Conservation (phyloP, 495 filamentous ascomycete species). For the Hypoxylon fuscum region DNA sequence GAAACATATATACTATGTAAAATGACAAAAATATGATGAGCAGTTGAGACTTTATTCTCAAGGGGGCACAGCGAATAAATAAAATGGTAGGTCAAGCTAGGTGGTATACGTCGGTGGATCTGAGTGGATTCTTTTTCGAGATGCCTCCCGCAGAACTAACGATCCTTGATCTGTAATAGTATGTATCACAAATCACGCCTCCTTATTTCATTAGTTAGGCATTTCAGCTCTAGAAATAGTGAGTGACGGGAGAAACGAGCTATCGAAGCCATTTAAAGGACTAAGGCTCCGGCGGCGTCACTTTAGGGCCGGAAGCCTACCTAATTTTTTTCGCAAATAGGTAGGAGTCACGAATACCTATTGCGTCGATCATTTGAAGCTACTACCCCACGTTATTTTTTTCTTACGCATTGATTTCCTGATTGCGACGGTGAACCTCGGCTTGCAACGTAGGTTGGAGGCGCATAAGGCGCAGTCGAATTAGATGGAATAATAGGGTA, state of each 20-base stretch:
- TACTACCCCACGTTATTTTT: conserved; percentile 24
- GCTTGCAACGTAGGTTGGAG: conserved; percentile 29
- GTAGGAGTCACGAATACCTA: too few relatives aligned
- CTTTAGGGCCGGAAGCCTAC: not conserved
- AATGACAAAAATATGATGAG: too few relatives aligned
- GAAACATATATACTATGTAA: too few relatives aligned
- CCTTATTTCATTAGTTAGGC: too few relatives aligned
- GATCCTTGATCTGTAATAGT: conserved; percentile 10
- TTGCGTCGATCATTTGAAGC: conserved; percentile 8
- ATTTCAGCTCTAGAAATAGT: not conserved
- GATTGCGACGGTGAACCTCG: conserved; percentile 22
- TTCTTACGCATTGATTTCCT: conserved; percentile 18
- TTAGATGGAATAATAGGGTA: not conserved
- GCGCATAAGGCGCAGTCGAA: conserved; percentile 1
- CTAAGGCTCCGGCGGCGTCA: conserved; percentile 10
- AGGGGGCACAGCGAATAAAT: conserved; percentile 13
- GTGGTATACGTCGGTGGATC: conserved; percentile 19
- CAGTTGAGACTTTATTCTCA: too few relatives aligned
- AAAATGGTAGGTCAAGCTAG: conserved; percentile 8
- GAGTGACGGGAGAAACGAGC: conserved; percentile 1
- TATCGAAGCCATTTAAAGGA: conserved; percentile 5
- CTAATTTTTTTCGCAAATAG: too few relatives aligned
- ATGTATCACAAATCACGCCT: conserved; percentile 10
- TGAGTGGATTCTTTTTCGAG: conserved; percentile 24
- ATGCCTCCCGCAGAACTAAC: conserved; percentile 19